phyloP scores from a whole-genome alignment of 495 filamentous ascomycete species.

The Penicillium canariense region DNA sequence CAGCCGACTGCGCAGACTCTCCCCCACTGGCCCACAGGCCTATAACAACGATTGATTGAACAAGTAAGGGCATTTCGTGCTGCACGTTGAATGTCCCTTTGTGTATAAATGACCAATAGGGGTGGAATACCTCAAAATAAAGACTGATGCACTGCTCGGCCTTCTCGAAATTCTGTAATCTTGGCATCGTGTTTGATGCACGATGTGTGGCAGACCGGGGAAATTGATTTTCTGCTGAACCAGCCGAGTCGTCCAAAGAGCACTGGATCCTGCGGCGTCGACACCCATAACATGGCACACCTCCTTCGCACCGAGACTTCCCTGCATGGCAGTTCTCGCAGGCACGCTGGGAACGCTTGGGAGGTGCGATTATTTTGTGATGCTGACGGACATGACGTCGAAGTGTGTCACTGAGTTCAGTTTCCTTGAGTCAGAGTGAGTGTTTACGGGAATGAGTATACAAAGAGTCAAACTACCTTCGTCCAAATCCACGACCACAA shows the following conservation, averaged over 20 bases:
- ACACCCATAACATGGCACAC: slow-evolving; percentile 26
- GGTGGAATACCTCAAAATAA: slow-evolving; percentile 33
- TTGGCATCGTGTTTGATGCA: not conserved
- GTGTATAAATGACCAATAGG: slow-evolving; percentile 34
- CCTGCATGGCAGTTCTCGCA: slow-evolving; percentile 23
- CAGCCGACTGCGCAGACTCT: slow-evolving; percentile 12
- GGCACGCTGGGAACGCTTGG: slow-evolving; percentile 12
- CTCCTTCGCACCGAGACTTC: slow-evolving; percentile 30
- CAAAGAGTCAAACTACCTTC: slow-evolving; percentile 15
- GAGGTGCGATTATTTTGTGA: slow-evolving; percentile 20
- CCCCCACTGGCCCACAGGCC: slow-evolving; percentile 27
- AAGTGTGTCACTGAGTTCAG: slow-evolving; percentile 27
- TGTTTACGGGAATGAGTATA: not conserved
- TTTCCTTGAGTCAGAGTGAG: not conserved
- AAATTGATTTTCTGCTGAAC: not conserved
- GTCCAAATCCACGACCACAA: slow-evolving; percentile 19
- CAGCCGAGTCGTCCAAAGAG: slow-evolving; percentile 1
- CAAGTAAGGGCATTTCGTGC: slow-evolving; percentile 21
- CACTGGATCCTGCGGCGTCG: slow-evolving; percentile 20
- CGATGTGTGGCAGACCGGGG: too few species aligned
- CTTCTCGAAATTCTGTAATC: not conserved
- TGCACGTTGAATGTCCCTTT: slow-evolving; percentile 19
- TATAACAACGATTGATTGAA: slow-evolving; percentile 30
- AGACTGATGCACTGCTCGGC: slow-evolving; percentile 16
- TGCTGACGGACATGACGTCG: slow-evolving; percentile 23